Evolutionary conservation across 129 eudicot genomes (phyloP).

Genomic region (Calendula officinalis): DNA sequence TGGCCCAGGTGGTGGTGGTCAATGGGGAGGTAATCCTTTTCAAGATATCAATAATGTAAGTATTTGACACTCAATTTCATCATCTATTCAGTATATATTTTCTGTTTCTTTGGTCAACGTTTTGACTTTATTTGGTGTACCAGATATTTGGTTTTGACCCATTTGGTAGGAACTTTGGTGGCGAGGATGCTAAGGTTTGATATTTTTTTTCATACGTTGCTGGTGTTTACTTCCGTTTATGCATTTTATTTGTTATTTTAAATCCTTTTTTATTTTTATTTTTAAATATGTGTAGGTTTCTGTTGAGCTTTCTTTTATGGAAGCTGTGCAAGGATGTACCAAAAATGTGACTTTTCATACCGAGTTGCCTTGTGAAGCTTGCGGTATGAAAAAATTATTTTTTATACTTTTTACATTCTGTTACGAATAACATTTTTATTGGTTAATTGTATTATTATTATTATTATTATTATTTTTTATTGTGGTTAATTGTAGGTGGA

Average conservation of each 20-base stretch:
- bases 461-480: not conserved
- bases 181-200: slow-evolving; percentile 61
- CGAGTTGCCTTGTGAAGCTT: slow-evolving; percentile 68
- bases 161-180: slow-evolving; percentile 34
- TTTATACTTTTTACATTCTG: too few species aligned
- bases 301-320: slow-evolving; percentile 87
- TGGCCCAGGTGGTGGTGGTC: slow-evolving; percentile 48
- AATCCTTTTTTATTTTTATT: not conserved
- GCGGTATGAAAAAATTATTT: slow-evolving; percentile 46
- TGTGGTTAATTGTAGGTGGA: slow-evolving; percentile 51
- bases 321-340: slow-evolving; percentile 95
- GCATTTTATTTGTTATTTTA: not conserved
- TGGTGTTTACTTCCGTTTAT: not conserved
- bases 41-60: slow-evolving; percentile 20
- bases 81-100: not conserved
- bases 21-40: slow-evolving; percentile 21
- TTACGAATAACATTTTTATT: not conserved
- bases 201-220: not conserved
- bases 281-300: slow-evolving; percentile 34
- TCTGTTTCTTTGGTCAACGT: not conserved
- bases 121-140: slow-evolving; percentile 5
- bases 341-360: slow-evolving; percentile 58
- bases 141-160: slow-evolving; percentile 26
- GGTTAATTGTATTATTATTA: not conserved
- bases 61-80: not conserved